Evolutionary conservation across 441 rosid species (phyloP).

Genomic region (Eutrema salsugineum): DNA sequence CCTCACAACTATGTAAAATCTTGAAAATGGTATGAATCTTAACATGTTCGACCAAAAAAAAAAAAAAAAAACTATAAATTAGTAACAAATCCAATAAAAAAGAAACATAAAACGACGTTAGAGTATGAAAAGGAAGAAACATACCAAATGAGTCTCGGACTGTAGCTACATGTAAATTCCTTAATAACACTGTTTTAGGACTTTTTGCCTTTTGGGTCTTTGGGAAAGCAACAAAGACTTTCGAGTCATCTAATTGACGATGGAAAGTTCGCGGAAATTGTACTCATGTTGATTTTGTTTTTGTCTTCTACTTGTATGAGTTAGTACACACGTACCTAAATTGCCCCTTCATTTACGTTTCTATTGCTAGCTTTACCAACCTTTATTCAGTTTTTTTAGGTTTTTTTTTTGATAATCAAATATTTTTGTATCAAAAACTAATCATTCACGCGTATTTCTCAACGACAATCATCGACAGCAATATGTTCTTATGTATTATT

Average conservation of each 20-base stretch:
- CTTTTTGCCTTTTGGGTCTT: constrained; percentile 16
- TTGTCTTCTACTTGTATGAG: constrained; percentile 14
- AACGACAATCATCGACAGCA: background rate
- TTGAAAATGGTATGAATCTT: too few species aligned
- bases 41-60: too few species aligned
- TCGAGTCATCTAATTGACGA: constrained; percentile 10
- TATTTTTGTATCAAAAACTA: background rate
- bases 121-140: background rate
- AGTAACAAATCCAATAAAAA: background rate
- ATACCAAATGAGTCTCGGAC: background rate
- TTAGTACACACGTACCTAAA: background rate
- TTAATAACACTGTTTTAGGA: constrained; percentile 16
- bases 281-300: background rate
- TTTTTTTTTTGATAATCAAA: background rate
- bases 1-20: too few species aligned
- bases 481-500: background rate
- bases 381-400: background rate
- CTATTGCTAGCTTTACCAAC: background rate
- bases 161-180: background rate
- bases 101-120: background rate
- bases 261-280: constrained; percentile 30
- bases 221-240: constrained; percentile 15
- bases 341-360: constrained; percentile 1
- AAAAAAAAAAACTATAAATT: too few species aligned
- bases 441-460: background rate